Conservation (phyloP, 2,329 filamentous ascomycete genomes). For the Botrytis aclada region DNA sequence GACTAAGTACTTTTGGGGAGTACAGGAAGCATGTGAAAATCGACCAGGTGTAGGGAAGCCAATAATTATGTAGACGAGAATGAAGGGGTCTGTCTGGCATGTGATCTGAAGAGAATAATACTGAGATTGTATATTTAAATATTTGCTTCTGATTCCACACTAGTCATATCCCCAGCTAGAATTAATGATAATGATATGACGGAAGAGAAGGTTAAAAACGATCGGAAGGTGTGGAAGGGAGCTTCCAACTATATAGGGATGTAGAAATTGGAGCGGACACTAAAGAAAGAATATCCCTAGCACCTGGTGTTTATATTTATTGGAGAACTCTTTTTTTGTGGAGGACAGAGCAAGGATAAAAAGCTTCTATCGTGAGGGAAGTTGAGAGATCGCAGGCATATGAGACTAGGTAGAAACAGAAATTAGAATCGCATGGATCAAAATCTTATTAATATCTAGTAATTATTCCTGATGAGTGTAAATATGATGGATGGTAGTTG, state of each 20-base stretch:
- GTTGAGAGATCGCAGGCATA: background rate
- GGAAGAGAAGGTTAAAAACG: background rate
- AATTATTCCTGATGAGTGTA: background rate
- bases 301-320: background rate
- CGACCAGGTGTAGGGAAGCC: background rate
- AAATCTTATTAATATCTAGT: background rate
- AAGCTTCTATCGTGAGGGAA: background rate
- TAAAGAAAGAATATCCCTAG: conserved; percentile 1
- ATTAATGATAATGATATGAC: background rate
- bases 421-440: background rate
- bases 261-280: conserved; percentile 1
- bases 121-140: background rate
- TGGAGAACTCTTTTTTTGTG: background rate
- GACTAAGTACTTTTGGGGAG: background rate
- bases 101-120: background rate
- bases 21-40: conserved; percentile 4
- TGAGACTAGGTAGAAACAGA: background rate
- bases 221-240: background rate
- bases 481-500: background rate
- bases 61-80: conserved; percentile 8
- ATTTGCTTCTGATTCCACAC: background rate
- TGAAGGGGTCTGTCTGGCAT: conserved; percentile 5
- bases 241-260: conserved; percentile 2
- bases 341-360: conserved; percentile 4
- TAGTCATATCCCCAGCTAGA: background rate